These are phyloP conservation scores for Russula olivacea DNA, from an alignment of 768 basidiomycete species.

Conservation along the genomic window DNA sequence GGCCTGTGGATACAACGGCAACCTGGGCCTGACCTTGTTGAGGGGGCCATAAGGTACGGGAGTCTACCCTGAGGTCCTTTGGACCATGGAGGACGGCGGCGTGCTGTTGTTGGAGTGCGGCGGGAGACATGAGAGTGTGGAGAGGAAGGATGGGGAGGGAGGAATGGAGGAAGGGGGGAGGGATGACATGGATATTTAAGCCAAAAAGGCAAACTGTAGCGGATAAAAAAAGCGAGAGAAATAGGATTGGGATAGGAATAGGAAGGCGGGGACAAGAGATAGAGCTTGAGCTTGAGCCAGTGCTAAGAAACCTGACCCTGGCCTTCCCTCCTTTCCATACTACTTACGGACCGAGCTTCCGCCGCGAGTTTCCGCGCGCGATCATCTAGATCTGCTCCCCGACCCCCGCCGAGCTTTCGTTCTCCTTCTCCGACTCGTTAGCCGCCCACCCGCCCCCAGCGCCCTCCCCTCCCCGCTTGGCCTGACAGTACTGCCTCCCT, in stretches of 20 bases:
- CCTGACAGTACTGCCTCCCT: not conserved
- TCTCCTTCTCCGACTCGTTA: slow-evolving; percentile 11
- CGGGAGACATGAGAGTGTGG: slow-evolving; percentile 37
- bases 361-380: slow-evolving; percentile 6
- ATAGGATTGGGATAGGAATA: not conserved
- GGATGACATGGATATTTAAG: slow-evolving; percentile 25
- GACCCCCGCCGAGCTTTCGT: not conserved
- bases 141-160: slow-evolving; percentile 22
- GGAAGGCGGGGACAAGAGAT: slow-evolving; percentile 9
- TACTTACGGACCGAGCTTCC: slow-evolving; percentile 17
- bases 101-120: slow-evolving; percentile 49
- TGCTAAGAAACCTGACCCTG: not conserved
- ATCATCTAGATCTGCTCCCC: slow-evolving; percentile 9
- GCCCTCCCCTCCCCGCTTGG: not conserved
- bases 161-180: slow-evolving; percentile 24
- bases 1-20: slow-evolving; percentile 72
- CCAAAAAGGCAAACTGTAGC: slow-evolving; percentile 31
- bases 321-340: not conserved
- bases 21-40: slow-evolving; percentile 72
- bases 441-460: slow-evolving; percentile 2
- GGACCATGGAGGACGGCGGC: slow-evolving; percentile 82
- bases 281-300: not conserved
- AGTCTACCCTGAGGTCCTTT: slow-evolving; percentile 74
- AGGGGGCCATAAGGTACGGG: slow-evolving; percentile 69
- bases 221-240: slow-evolving; percentile 23